A percentile compares a stretch with the other conserved stretches of the same genome.
Conservation (phyloP, 2,329 filamentous ascomycete genomes). For the Eurotiales sp. region DNA sequence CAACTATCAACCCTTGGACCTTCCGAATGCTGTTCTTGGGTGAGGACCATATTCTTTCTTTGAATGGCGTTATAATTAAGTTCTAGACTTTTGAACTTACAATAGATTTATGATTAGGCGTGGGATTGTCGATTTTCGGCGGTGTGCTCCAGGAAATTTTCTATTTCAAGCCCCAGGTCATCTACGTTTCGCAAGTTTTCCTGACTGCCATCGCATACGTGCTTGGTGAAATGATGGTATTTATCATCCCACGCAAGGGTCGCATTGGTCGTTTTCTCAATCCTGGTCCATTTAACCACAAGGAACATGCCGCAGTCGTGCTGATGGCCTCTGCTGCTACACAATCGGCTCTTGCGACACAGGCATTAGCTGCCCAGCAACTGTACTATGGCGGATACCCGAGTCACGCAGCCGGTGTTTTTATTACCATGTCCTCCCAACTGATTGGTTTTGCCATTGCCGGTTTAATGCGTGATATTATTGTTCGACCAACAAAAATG, state of each 20-base stretch:
- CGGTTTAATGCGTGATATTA: slow-evolving; percentile 44
- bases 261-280: slow-evolving; percentile 30
- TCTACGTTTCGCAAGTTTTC: slow-evolving; percentile 45
- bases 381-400: slow-evolving; percentile 46
- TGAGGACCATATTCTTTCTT: too few species aligned
- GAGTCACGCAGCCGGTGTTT: slow-evolving; percentile 39
- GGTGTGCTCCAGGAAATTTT: slow-evolving; percentile 44
- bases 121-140: slow-evolving; percentile 35
- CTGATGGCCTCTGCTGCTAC: slow-evolving; percentile 44
- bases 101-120: slow-evolving; percentile 18
- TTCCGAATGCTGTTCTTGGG: slow-evolving; percentile 40
- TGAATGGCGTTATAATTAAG: too few species aligned
- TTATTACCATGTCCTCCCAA: slow-evolving; percentile 48
- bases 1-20: slow-evolving; percentile 33
- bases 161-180: slow-evolving; percentile 36
- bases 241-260: slow-evolving; percentile 31
- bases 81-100: too few species aligned
- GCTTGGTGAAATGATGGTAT: slow-evolving; percentile 38
- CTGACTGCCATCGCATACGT: slow-evolving; percentile 44
- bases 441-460: slow-evolving; percentile 49
- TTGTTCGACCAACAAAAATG: slow-evolving; percentile 50
- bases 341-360: slow-evolving; percentile 31
- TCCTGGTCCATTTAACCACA: slow-evolving; percentile 36
- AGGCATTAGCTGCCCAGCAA: slow-evolving; percentile 45
- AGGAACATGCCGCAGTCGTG: slow-evolving; percentile 31